Percentiles rank a stretch among this genome's conserved stretches.
These are phyloP conservation scores for Aspergillus sp. DNA, from an alignment of 2,329 filamentous ascomycete genomes.

Conservation along the genomic window DNA sequence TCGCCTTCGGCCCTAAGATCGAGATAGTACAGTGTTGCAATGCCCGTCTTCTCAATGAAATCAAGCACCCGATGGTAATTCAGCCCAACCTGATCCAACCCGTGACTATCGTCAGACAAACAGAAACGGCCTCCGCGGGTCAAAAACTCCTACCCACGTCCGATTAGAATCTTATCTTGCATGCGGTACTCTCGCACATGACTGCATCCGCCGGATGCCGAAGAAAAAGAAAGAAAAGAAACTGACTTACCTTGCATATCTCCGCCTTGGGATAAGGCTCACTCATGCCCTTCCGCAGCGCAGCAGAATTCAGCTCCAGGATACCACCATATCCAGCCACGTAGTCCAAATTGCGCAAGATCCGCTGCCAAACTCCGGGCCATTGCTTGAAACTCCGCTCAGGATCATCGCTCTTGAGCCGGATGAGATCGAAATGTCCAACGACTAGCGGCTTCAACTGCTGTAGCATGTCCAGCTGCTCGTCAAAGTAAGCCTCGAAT, in stretches of 20 bases:
- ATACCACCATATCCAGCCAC: constrained; percentile 74
- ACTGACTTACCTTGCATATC: constrained; percentile 63
- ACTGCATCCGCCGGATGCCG: background rate
- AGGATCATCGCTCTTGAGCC: constrained; percentile 72
- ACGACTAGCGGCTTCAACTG: constrained; percentile 73
- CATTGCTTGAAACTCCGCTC: constrained; percentile 60
- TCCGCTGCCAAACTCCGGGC: constrained; percentile 68
- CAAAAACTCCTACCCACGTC: constrained; percentile 62
- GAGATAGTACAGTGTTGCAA: constrained; percentile 41
- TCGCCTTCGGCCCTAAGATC: constrained; percentile 23
- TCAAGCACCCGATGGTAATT: constrained; percentile 72
- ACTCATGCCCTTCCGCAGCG: constrained; percentile 80
- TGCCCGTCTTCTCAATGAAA: constrained; percentile 60
- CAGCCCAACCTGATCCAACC: constrained; percentile 79
- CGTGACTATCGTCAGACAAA: constrained; percentile 93
- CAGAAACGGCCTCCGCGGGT: constrained; percentile 76
- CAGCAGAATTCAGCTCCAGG: constrained; percentile 86
- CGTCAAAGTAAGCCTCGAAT: constrained; percentile 83
- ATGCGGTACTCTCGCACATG: background rate
- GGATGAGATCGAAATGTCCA: constrained; percentile 90
- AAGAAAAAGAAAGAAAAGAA: background rate
- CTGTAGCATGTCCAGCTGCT: constrained; percentile 77
- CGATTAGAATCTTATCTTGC: constrained; percentile 13
- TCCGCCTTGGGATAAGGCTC: constrained; percentile 84
- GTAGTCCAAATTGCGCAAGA: constrained; percentile 71